These are phyloP conservation scores for Penicillium sp. DNA, from an alignment of 2,329 filamentous ascomycete species.

Conservation along the genomic window DNA sequence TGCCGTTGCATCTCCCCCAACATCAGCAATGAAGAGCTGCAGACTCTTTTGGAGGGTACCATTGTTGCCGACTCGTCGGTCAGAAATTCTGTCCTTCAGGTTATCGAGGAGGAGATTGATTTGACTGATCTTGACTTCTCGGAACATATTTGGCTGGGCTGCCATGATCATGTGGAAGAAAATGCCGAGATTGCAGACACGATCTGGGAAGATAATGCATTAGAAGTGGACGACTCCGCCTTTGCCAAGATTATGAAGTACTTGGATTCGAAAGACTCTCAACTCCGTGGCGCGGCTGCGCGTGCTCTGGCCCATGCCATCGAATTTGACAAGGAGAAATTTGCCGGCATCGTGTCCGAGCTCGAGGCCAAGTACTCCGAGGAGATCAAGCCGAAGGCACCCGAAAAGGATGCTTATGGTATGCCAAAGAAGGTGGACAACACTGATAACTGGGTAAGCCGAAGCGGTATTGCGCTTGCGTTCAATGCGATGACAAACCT, in stretches of 20 bases:
- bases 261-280: constrained; percentile 76
- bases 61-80: constrained; percentile 81
- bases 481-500: constrained; percentile 79
- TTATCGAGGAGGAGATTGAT: constrained; percentile 88
- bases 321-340: constrained; percentile 61
- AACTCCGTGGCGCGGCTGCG: constrained; percentile 82
- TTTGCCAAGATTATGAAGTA: constrained; percentile 75
- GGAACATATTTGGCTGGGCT: constrained; percentile 90
- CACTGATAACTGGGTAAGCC: constrained; percentile 85
- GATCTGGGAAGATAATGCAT: constrained; percentile 94
- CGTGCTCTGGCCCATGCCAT: constrained; percentile 78
- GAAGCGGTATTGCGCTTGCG: constrained; percentile 85
- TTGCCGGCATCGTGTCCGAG: constrained; percentile 65
- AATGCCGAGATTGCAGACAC: constrained; percentile 81
- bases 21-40: constrained; percentile 73
- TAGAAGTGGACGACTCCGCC: constrained; percentile 69
- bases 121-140: constrained; percentile 85
- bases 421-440: constrained; percentile 90
- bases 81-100: constrained; percentile 82
- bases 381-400: constrained; percentile 78
- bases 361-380: constrained; percentile 75
- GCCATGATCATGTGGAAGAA: constrained; percentile 86
- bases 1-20: constrained; percentile 83
- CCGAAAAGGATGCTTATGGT: constrained; percentile 87
- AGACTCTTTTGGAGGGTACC: constrained; percentile 73